A percentile compares a stretch with the other conserved stretches of the same genome.
Evolutionary conservation across 192 early-diverging fungal genomes (phyloP).

Genomic region (Piromyces sp.): DNA sequence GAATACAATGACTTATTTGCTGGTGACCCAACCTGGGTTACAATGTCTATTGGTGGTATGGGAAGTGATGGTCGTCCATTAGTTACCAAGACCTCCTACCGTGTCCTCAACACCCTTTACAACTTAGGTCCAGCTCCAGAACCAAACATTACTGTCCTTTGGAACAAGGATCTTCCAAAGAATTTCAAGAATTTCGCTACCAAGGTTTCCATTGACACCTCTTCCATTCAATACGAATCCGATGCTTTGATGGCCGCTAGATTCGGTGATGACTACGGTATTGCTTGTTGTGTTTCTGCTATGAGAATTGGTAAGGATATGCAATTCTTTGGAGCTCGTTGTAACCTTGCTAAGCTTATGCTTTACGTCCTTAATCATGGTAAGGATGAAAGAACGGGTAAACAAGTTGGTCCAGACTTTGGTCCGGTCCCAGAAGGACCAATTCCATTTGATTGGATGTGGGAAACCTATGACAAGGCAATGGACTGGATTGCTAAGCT

Average conservation of each 20-base stretch:
- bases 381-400: conserved; percentile 4
- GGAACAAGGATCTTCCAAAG: conserved; percentile 1
- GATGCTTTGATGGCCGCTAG: conserved; percentile 5
- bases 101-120: conserved; percentile 3
- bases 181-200: conserved; percentile 4
- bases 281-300: conserved; percentile 10
- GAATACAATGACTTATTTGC: conserved; percentile 9
- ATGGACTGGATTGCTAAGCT: conserved; percentile 9
- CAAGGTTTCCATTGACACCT: conserved; percentile 8
- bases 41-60: conserved; percentile 5
- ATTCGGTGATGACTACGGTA: conserved; percentile 10
- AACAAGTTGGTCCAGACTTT: conserved; percentile 7
- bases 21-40: conserved; percentile 8
- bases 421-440: conserved; percentile 3
- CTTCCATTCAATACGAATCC: conserved; percentile 5
- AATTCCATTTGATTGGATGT: neutral
- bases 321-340: conserved; percentile 7
- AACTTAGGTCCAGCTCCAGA: conserved; percentile 7
- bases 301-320: conserved; percentile 9
- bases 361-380: too few relatives aligned
- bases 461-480: neutral
- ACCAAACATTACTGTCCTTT: conserved; percentile 8
- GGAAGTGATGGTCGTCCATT: conserved; percentile 4
- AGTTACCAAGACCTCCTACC: conserved; percentile 6
- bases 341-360: too few relatives aligned